These are phyloP conservation scores for Cladorrhinum sp. DNA, from an alignment of 2,329 filamentous ascomycete species.

Conservation along the genomic window DNA sequence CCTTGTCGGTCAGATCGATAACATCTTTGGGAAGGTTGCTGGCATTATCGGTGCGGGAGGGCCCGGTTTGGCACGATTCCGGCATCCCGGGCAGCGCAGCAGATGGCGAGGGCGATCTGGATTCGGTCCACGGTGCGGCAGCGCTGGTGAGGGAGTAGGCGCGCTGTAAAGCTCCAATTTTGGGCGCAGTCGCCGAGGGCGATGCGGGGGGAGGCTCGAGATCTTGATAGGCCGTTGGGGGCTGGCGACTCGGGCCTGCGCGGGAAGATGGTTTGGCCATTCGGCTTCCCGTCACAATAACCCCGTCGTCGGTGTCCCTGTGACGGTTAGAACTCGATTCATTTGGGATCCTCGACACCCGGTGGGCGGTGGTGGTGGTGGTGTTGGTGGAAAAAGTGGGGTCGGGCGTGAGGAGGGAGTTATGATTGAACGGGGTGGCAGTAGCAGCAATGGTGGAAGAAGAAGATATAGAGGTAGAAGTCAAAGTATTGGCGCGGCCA, in stretches of 20 bases:
- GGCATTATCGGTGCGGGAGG: constrained; percentile 11
- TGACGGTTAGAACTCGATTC: not conserved
- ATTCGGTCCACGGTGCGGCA: constrained; percentile 20
- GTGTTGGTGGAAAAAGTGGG: not conserved
- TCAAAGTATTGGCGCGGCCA: not conserved
- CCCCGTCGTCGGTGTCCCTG: constrained; percentile 23
- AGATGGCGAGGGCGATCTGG: constrained; percentile 14
- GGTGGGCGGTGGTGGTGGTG: not conserved
- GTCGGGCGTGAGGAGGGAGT: not conserved
- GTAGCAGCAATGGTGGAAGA: not conserved
- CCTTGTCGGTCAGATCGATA: constrained; percentile 23
- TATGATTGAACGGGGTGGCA: not conserved
- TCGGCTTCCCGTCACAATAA: constrained; percentile 30
- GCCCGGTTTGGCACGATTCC: not conserved
- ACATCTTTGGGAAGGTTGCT: constrained; percentile 25
- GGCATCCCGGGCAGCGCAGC: not conserved
- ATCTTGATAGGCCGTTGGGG: constrained; percentile 41
- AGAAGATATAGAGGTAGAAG: not conserved
- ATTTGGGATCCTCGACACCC: not conserved
- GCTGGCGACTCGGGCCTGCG: constrained; percentile 37
- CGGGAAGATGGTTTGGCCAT: constrained; percentile 47
- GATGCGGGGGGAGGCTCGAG: constrained; percentile 42
- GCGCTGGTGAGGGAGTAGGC: constrained; percentile 37
- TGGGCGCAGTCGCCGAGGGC: constrained; percentile 32
- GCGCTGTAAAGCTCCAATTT: constrained; percentile 31